These are phyloP conservation scores for Prunella vulgaris DNA, from an alignment of 257 asterid species.

Conservation along the genomic window DNA sequence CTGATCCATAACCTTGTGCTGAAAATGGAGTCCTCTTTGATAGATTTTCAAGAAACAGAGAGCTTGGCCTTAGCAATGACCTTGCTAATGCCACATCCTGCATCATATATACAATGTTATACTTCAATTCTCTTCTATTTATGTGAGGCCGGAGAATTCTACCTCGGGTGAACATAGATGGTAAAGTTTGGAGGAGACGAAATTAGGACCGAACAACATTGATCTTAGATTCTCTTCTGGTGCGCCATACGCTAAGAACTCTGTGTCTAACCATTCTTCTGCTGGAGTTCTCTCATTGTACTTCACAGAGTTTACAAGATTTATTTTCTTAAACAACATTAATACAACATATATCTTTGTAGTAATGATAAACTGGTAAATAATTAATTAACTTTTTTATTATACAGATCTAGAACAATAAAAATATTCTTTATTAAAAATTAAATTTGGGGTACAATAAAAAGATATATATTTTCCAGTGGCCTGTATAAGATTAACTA, in stretches of 20 bases:
- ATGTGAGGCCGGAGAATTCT: no score
- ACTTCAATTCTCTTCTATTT: not conserved
- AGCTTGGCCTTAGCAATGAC: constrained; percentile 35
- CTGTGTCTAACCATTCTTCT: constrained; percentile 42
- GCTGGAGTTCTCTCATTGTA: constrained; percentile 27
- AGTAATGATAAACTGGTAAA: no score
- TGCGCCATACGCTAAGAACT: constrained; percentile 32
- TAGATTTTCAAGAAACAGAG: constrained; percentile 34
- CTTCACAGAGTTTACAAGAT: no score
- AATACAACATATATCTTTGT: not conserved
- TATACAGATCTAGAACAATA: no score
- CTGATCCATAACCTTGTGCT: constrained; percentile 42
- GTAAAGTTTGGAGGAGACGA: constrained; percentile 32
- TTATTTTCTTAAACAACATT: not conserved
- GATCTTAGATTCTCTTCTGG: constrained; percentile 33
- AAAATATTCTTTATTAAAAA: no score
- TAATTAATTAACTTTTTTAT: no score
- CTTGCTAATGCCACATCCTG: constrained; percentile 51
- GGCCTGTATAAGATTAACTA: no score
- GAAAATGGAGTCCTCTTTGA: constrained; percentile 31
- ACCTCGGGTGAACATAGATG: constrained; percentile 41
- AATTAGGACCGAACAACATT: constrained; percentile 37
- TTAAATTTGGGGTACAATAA: no score
- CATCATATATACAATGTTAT: not conserved
- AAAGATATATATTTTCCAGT: no score